Percentiles rank a stretch among this genome's conserved stretches.
These are phyloP conservation scores for Teratosphaeria viscida DNA, from an alignment of 2,329 filamentous ascomycete genomes.

Conservation along the genomic window DNA sequence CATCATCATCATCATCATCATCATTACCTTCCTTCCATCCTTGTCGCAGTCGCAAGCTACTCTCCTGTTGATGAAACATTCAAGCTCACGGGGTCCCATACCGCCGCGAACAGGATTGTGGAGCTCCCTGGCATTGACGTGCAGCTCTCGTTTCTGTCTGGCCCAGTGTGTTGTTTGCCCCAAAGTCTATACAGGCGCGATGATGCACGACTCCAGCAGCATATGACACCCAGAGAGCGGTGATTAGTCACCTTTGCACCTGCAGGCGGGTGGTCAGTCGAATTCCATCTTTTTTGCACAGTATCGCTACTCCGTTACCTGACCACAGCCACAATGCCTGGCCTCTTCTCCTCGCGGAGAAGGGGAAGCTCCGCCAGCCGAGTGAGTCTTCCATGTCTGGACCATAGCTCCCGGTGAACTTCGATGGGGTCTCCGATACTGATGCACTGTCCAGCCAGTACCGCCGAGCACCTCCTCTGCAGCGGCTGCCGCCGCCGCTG, in stretches of 20 bases:
- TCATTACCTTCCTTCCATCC: not conserved
- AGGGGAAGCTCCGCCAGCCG: slow-evolving; percentile 16
- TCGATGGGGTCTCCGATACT: not conserved
- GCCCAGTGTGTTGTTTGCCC: not conserved
- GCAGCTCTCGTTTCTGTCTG: not conserved
- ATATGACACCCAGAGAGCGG: not conserved
- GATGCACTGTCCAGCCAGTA: slow-evolving; percentile 13
- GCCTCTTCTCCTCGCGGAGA: slow-evolving; percentile 17
- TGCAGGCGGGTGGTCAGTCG: not conserved
- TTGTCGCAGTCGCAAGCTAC: not conserved
- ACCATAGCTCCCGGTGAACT: not conserved
- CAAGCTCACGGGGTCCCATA: not conserved
- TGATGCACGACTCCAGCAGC: not conserved
- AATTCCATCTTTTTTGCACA: not conserved
- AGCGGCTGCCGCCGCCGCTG: slow-evolving; percentile 61
- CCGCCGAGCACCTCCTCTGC: slow-evolving; percentile 63
- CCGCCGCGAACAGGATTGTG: not conserved
- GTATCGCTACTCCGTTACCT: not conserved
- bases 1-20: not conserved
- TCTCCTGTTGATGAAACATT: not conserved
- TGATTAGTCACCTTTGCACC: not conserved
- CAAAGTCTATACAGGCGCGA: not conserved
- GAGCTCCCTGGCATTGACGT: not conserved
- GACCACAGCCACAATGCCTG: slow-evolving; percentile 9
- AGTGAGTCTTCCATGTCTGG: slow-evolving; percentile 20